Percentiles rank a stretch among this genome's conserved stretches.
phyloP scores from a whole-genome alignment of 768 basidiomycete genomes.

The Melanogaster broomeanus region DNA sequence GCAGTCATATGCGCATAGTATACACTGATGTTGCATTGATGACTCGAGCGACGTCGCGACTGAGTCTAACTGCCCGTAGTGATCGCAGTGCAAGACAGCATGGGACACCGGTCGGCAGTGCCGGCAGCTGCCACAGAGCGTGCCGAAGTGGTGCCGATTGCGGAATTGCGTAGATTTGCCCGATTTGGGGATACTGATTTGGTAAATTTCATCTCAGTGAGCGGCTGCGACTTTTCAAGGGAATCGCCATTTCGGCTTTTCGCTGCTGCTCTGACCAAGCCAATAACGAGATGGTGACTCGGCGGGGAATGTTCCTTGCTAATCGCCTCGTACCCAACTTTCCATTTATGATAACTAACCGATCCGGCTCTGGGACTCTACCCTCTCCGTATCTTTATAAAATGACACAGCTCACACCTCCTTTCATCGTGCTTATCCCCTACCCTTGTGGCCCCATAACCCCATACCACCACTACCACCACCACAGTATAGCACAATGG shows the following conservation, averaged over 20 bases:
- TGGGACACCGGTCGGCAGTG: too few species aligned
- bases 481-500: constrained; percentile 13
- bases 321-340: constrained; percentile 25
- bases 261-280: too few species aligned
- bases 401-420: constrained; percentile 1
- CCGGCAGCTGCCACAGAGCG: constrained; percentile 3
- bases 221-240: background rate
- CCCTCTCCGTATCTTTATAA: constrained; percentile 35
- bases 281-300: too few species aligned
- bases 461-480: constrained; percentile 1
- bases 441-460: constrained; percentile 3
- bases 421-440: background rate
- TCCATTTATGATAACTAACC: constrained; percentile 32
- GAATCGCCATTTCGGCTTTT: constrained; percentile 1
- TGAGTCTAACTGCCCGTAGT: too few species aligned
- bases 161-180: too few species aligned
- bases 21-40: too few species aligned
- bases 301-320: constrained; percentile 23
- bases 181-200: constrained; percentile 3
- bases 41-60: too few species aligned
- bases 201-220: constrained; percentile 2
- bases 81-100: too few species aligned
- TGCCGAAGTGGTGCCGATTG: constrained; percentile 7
- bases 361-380: constrained; percentile 40
- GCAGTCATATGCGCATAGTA: too few species aligned